Percentiles rank a stretch among this genome's conserved stretches.
Conservation (phyloP, 108 stramenopile species). For the Skeletonema potamos region DNA sequence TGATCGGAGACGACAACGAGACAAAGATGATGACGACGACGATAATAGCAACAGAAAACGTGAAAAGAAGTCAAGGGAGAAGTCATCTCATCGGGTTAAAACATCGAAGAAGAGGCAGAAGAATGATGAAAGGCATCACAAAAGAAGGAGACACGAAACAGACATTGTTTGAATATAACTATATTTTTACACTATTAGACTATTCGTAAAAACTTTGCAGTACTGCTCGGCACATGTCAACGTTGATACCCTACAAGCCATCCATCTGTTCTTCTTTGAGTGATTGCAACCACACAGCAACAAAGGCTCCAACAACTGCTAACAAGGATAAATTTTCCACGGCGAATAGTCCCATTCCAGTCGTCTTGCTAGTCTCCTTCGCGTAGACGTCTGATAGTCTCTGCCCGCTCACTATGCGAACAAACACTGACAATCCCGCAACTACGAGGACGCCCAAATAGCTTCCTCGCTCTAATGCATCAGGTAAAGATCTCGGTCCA, state of each 20-base stretch:
- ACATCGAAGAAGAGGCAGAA: not conserved
- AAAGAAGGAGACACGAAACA: not conserved
- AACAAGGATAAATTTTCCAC: conserved; percentile 31
- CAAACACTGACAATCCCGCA: conserved; percentile 46
- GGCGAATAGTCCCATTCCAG: too few relatives aligned
- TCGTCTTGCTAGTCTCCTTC: not conserved
- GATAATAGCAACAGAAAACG: not conserved
- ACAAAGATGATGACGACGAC: not conserved
- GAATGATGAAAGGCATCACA: not conserved
- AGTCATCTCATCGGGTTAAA: conserved; percentile 1
- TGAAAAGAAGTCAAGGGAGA: conserved; percentile 5
- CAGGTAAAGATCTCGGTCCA: conserved; percentile 42
- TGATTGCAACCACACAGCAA: conserved; percentile 37
- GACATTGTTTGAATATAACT: not conserved
- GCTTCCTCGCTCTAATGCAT: conserved; percentile 49
- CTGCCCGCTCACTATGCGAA: conserved; percentile 43
- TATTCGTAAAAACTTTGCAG: not conserved
- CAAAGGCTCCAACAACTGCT: conserved; percentile 46
- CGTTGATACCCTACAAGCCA: not conserved
- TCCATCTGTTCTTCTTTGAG: conserved; percentile 48
- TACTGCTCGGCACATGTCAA: conserved; percentile 48
- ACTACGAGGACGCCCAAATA: conserved; percentile 50
- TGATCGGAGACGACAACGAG: not conserved
- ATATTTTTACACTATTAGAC: not conserved
- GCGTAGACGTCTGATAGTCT: conserved; percentile 8